Base-by-base conservation (phyloP, 345 rosid genomes). In the Eucalyptus victrix region DNA sequence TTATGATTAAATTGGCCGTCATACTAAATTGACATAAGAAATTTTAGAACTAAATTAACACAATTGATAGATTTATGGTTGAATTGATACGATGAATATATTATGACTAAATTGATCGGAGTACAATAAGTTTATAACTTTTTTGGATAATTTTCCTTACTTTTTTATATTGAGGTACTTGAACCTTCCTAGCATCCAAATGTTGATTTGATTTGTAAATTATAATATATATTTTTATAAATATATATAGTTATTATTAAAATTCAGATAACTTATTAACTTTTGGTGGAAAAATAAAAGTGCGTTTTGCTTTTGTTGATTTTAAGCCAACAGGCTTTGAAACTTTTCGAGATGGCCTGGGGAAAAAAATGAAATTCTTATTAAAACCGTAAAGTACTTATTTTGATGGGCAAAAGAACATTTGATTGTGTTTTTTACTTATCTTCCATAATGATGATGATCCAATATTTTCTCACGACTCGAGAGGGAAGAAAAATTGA, bases 41-140 rank as follows among this genome's bases (percentile, higher is more conserved):
- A 56, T 56, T 56, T 9, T 56, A 24, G 30, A 24, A 56, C 1
- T 56, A 56, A 24, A 56, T 24, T 9, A 1, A 10, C 30, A 56
- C 2, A 56, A 56, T 56, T 24, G 1, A 56, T 24, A 24, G 6
- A 24, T 56, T 23, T 9, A 56, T 9, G 6, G 0, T 1, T 56
- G 11, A 56, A 56, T 9, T 4, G 6, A 7, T 21, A 56, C 6
- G 24, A 23, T 56, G 3, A 23, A 23, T 7, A 7, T 5, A 21
- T 9, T 24, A 56, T 56, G 6, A 56, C 62, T 56, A 24, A 56
- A 56, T 2, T 56, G 6, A 56, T 0, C 1, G 0, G 2, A 24
- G 30, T 10, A 56, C 9, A 10, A 56, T 56, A 56, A 26, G 3
- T 23, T 56, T 56, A 23, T 23, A 26, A 24, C 3, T 0, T 56